A percentile compares a stretch with the other conserved stretches of the same genome.
Conservation (phyloP, 1,284 basidiomycete genomes). For the Uromyces viciae-fabae region DNA sequence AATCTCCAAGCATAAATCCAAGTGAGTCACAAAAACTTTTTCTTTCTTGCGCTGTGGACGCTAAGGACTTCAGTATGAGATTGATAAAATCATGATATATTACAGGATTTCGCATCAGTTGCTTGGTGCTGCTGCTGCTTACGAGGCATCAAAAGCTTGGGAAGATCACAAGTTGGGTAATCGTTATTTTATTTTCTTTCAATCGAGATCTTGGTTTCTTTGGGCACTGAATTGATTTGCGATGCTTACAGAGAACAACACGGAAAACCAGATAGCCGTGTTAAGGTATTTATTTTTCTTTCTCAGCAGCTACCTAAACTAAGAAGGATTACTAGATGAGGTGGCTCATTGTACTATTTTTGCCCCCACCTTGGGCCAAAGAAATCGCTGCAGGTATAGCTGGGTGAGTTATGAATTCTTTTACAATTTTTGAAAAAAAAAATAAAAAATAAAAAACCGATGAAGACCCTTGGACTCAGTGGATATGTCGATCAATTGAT, state of each 20-base stretch:
- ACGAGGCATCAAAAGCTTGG: constrained; percentile 42
- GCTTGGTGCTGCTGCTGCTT: constrained; percentile 38
- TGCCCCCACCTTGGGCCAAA: constrained; percentile 23
- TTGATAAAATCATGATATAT: not conserved
- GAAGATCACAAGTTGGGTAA: constrained; percentile 42
- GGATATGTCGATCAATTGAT: constrained; percentile 46
- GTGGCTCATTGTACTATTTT: no score
- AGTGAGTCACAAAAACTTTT: constrained; percentile 3
- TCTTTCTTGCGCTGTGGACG: no score
- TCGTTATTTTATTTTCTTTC: not conserved
- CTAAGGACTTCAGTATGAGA: no score
- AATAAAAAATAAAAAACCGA: no score
- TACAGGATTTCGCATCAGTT: constrained; percentile 38
- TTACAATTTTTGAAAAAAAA: not conserved
- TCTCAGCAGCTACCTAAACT: not conserved
- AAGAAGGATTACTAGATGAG: no score
- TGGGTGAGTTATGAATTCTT: constrained; percentile 10
- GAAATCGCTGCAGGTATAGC: constrained; percentile 40
- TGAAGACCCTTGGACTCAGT: not conserved
- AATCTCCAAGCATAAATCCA: constrained; percentile 16
- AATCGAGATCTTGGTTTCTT: not conserved
- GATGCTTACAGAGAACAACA: constrained; percentile 20
- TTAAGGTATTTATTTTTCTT: not conserved
- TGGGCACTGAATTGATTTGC: no score
- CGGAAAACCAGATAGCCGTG: constrained; percentile 37